These are phyloP conservation scores for Lasiosphaeria ovina DNA, from an alignment of 495 filamentous ascomycete species.

Conservation along the genomic window DNA sequence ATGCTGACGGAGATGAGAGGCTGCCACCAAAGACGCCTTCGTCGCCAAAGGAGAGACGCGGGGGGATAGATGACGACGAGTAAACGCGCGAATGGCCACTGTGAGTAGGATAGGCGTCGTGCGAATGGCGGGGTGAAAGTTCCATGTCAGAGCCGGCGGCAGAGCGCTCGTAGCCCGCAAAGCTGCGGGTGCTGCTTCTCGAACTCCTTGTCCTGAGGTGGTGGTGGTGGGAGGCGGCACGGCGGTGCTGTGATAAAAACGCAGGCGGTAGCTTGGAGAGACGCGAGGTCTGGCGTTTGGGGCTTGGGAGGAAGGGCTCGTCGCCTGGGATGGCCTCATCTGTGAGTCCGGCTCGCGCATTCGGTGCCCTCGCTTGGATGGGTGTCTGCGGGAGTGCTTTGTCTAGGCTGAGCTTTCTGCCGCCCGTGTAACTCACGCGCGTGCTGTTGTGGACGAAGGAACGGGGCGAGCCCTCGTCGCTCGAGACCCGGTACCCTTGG, in stretches of 20 bases:
- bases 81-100: constrained; percentile 36
- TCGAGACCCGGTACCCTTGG: constrained; percentile 29
- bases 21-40: constrained; percentile 33
- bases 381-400: constrained; percentile 40
- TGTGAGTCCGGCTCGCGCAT: constrained; percentile 46
- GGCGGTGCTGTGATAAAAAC: constrained; percentile 26
- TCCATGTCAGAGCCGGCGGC: constrained; percentile 21
- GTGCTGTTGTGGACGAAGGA: constrained; percentile 22
- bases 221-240: neutral
- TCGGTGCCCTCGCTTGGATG: constrained; percentile 47
- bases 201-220: constrained; percentile 38
- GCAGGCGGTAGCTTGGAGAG: constrained; percentile 42
- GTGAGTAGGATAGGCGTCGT: constrained; percentile 17
- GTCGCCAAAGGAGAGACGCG: constrained; percentile 38
- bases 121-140: constrained; percentile 27
- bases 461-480: constrained; percentile 36
- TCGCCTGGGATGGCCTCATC: constrained; percentile 50
- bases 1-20: constrained; percentile 31
- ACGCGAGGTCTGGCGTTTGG: constrained; percentile 41
- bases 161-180: constrained; percentile 30
- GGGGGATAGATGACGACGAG: constrained; percentile 42
- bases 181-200: constrained; percentile 43
- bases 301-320: constrained; percentile 42
- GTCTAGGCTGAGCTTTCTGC: constrained; percentile 39
- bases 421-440: constrained; percentile 13